Evolutionary conservation across 306 rosid species (phyloP).

Genomic region (Cucumis cinereus): DNA sequence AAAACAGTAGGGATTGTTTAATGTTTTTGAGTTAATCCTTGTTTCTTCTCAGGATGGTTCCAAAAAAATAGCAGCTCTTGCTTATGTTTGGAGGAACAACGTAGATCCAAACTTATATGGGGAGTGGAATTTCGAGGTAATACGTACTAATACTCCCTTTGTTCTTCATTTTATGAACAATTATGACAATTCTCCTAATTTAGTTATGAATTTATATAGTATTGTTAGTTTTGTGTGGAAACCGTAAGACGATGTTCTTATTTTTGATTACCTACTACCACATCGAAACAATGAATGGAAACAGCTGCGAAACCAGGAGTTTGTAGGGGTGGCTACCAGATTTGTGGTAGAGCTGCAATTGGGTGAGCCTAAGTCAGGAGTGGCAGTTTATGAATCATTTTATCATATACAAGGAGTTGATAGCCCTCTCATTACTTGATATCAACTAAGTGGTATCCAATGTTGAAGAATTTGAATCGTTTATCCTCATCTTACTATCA

Average conservation of each 20-base stretch:
- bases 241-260: not conserved
- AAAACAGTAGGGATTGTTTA: too few species aligned
- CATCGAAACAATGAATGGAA: conserved; percentile 57
- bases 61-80: conserved; percentile 24
- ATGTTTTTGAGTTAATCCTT: not conserved
- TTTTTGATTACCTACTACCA: not conserved
- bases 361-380: conserved; percentile 71
- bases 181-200: not conserved
- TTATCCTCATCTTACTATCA: not conserved
- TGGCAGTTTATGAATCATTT: conserved; percentile 54
- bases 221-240: not conserved
- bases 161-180: too few species aligned
- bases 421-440: conserved; percentile 22
- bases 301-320: conserved; percentile 43
- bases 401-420: conserved; percentile 29
- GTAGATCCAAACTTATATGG: conserved; percentile 68
- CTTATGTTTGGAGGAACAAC: conserved; percentile 68
- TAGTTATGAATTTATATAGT: not conserved
- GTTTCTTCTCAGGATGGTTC: conserved; percentile 36
- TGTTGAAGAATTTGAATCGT: not conserved
- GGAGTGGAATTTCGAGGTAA: conserved; percentile 88
- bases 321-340: conserved; percentile 47
- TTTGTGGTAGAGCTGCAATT: conserved; percentile 50
- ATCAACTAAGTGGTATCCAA: not conserved
- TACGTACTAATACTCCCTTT: not conserved